Conservation (phyloP, 495 filamentous ascomycete species). For the Podospora bellae-mahoneyi region DNA sequence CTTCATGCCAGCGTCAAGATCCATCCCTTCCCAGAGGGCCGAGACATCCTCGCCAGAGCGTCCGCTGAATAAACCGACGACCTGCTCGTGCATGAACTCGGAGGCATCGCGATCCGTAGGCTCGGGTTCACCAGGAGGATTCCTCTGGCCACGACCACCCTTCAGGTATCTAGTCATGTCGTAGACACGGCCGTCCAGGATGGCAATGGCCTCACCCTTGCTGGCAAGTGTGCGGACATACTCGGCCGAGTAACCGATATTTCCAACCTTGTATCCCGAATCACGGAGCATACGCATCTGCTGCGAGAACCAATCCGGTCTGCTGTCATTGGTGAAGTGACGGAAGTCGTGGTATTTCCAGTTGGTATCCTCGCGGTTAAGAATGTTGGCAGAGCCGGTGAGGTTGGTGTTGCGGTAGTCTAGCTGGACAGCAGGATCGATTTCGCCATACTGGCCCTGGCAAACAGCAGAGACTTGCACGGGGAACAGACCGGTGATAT, state of each 20-base stretch:
- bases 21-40: constrained; percentile 72
- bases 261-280: constrained; percentile 78
- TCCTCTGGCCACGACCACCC: constrained; percentile 66
- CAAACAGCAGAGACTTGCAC: constrained; percentile 93
- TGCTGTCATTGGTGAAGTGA: constrained; percentile 71
- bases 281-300: constrained; percentile 69
- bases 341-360: constrained; percentile 91
- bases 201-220: constrained; percentile 66
- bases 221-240: constrained; percentile 69
- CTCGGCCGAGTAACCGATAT: constrained; percentile 76
- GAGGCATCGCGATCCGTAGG: constrained; percentile 52
- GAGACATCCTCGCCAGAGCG: constrained; percentile 76
- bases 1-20: constrained; percentile 52
- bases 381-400: constrained; percentile 57
- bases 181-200: constrained; percentile 78
- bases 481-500: constrained; percentile 86
- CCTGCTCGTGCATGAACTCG: constrained; percentile 77
- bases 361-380: constrained; percentile 68
- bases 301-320: constrained; percentile 88
- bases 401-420: constrained; percentile 78
- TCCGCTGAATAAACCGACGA: constrained; percentile 74
- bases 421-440: constrained; percentile 68
- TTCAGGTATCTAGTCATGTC: constrained; percentile 83
- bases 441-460: constrained; percentile 61
- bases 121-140: constrained; percentile 45